phyloP scores from a whole-genome alignment of 2,329 filamentous ascomycete genomes.

The Pseudogymnoascus sp. region DNA sequence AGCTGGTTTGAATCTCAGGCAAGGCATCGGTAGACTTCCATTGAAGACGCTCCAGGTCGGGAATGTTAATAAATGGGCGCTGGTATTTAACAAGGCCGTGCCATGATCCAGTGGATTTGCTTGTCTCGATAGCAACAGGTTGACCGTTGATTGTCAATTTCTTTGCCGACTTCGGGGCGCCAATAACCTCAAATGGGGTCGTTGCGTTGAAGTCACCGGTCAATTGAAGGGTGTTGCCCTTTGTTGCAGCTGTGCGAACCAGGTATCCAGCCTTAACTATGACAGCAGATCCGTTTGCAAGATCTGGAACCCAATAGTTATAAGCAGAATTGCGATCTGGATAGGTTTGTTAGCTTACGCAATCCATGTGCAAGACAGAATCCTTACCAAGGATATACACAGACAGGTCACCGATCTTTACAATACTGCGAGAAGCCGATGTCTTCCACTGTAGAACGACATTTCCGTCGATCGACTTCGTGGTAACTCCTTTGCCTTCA shows the following conservation, averaged over 20 bases:
- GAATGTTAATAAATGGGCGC: slow-evolving; percentile 45
- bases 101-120: slow-evolving; percentile 42
- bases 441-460: slow-evolving; percentile 49
- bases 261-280: slow-evolving; percentile 59
- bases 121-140: slow-evolving; percentile 18
- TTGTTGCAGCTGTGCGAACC: slow-evolving; percentile 50
- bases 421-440: slow-evolving; percentile 42
- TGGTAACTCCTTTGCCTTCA: slow-evolving; percentile 20
- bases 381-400: slow-evolving; percentile 24
- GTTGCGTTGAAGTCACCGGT: slow-evolving; percentile 66
- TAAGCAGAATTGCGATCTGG: slow-evolving; percentile 60
- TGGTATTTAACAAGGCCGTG: slow-evolving; percentile 42
- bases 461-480: slow-evolving; percentile 33
- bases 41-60: slow-evolving; percentile 47
- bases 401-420: slow-evolving; percentile 35
- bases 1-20: slow-evolving; percentile 55
- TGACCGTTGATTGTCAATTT: slow-evolving; percentile 48
- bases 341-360: slow-evolving; percentile 14
- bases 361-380: slow-evolving; percentile 32
- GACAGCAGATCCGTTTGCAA: slow-evolving; percentile 36
- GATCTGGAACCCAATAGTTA: slow-evolving; percentile 57
- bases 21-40: slow-evolving; percentile 67
- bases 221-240: slow-evolving; percentile 49
- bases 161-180: slow-evolving; percentile 50
- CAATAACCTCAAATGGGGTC: slow-evolving; percentile 59